Evolutionary conservation across 495 filamentous ascomycete genomes (phyloP), one percentile per base, ranked within the genome.

Genomic region (Neurospora terricola): DNA sequence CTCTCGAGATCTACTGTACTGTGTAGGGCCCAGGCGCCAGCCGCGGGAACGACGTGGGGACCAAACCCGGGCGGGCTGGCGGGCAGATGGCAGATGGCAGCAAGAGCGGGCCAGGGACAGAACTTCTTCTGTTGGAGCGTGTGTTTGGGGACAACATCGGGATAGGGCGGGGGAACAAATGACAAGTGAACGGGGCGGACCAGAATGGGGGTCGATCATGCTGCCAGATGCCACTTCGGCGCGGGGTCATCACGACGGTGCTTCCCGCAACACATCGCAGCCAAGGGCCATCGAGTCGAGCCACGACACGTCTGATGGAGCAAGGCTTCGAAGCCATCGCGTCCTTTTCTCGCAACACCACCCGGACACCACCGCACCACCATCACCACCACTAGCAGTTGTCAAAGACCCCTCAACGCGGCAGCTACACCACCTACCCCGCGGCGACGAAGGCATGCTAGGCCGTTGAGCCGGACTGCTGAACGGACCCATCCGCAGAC

Each of bases 21-120:
- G n/a, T n/a, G n/a, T n/a, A 5, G 66, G 39, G 39, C 43, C 72
- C 36, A 54, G 34, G 36, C 36, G 59, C 72, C 70, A 74, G 30
- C n/a, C 14, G 66, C 48, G 54, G 30, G 43, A 69, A 69, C 70
- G 39, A 72, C 70, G 39, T 71, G 39, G 69, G 72, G 23, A 43
- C 42, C 42, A 36, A 36, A 69, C 72, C 38, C 39, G 37, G 48
- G 8, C 40, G 30, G 36, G 34, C n/a, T n/a, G n/a, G 34, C 27
- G 16, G 42, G 34, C 23, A 71, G 70, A 39, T 71, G 73, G 54
- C 48, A 72, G 30, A 59, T 62, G 54, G 73, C 48, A 71, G 69
- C 14, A 62, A 48, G 37, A 71, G 39, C 70, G 38, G 54, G 54
- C 54, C 54, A 66, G 54, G 54, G 54, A 66, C 54, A 34, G 27